These are phyloP conservation scores for Pouteria campechiana DNA, from an alignment of 179 eudicot genomes.

Conservation along the genomic window DNA sequence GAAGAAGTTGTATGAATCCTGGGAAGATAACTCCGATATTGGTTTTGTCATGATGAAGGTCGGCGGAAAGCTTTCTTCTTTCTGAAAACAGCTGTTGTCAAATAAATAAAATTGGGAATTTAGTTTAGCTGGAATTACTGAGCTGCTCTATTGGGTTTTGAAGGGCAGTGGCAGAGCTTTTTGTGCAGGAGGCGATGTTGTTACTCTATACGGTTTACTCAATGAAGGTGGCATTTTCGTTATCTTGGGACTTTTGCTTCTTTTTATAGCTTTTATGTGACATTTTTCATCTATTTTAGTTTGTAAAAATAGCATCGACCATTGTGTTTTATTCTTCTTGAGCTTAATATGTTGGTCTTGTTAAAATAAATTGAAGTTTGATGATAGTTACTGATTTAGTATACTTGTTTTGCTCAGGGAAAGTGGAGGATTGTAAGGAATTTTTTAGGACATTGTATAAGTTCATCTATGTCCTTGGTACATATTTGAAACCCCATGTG, in stretches of 20 bases:
- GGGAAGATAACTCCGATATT: slow-evolving; percentile 70
- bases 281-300: no score
- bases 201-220: slow-evolving; percentile 34
- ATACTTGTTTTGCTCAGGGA: slow-evolving; percentile 41
- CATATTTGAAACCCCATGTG: slow-evolving; percentile 90
- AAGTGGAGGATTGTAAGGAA: slow-evolving; percentile 55
- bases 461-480: slow-evolving; percentile 64
- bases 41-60: slow-evolving; percentile 82
- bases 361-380: background rate
- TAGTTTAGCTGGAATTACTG: no score
- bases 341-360: background rate
- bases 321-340: background rate
- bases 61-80: no score
- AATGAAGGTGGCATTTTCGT: slow-evolving; percentile 31
- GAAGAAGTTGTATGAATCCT: slow-evolving; percentile 46
- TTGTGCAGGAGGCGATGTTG: slow-evolving; percentile 89
- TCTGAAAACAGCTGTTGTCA: no score
- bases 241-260: background rate
- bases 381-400: background rate
- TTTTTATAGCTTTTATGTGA: no score
- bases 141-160: no score
- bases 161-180: slow-evolving; percentile 94
- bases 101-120: slow-evolving; percentile 3
- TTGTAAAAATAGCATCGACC: no score
- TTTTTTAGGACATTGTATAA: slow-evolving; percentile 54